Evolutionary conservation across 768 basidiomycete genomes (phyloP).

Genomic region (Lactarius pseudohatsudake): DNA sequence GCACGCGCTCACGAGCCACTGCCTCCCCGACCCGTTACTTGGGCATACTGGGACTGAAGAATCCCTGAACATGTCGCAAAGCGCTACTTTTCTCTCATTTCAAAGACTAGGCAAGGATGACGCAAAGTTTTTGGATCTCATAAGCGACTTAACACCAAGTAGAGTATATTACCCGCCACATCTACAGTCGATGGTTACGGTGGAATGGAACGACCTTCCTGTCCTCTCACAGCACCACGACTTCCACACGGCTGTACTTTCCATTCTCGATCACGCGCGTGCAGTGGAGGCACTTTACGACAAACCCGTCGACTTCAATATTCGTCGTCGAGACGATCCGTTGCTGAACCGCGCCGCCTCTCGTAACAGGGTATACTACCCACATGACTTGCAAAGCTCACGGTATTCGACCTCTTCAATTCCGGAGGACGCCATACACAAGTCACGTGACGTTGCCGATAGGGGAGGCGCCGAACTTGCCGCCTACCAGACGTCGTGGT

Average conservation of each 20-base stretch:
- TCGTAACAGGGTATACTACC: slow-evolving; percentile 15
- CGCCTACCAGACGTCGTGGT: slow-evolving; percentile 9
- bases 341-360: slow-evolving; percentile 7
- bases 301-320: neutral
- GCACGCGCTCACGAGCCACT: slow-evolving; percentile 47
- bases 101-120: slow-evolving; percentile 33
- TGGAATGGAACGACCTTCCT: slow-evolving; percentile 9
- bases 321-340: neutral
- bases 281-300: slow-evolving; percentile 11
- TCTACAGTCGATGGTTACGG: neutral
- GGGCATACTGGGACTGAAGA: too few relatives aligned
- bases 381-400: neutral
- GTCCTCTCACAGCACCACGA: slow-evolving; percentile 18
- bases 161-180: slow-evolving; percentile 8
- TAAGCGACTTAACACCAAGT: neutral
- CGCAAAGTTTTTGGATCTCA: neutral
- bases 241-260: neutral
- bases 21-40: slow-evolving; percentile 33
- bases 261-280: slow-evolving; percentile 6
- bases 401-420: neutral
- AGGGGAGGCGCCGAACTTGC: too few relatives aligned
- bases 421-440: neutral
- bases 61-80: too few relatives aligned
- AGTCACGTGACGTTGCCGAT: neutral
- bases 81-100: slow-evolving; percentile 42